Evolutionary conservation across 495 filamentous ascomycete genomes (phyloP).

Genomic region (Thermochaetoides thermophila): DNA sequence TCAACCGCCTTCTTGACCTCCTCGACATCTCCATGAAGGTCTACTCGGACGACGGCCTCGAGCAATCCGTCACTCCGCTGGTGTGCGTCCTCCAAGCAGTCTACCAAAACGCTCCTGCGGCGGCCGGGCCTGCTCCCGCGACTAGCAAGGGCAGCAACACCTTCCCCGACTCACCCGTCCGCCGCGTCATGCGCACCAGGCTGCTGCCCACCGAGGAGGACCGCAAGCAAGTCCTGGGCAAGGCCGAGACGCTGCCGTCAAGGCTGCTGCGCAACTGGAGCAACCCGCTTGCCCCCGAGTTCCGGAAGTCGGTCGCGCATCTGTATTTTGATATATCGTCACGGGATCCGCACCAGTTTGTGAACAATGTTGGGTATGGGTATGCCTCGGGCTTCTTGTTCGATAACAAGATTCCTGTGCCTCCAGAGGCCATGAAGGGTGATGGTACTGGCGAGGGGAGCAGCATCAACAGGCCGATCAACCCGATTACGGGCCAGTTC

Average conservation of each 20-base stretch:
- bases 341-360: constrained; percentile 54
- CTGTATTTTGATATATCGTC: constrained; percentile 79
- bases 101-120: constrained; percentile 52
- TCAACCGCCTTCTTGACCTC: constrained; percentile 57
- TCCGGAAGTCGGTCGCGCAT: constrained; percentile 60
- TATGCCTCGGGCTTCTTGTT: constrained; percentile 83
- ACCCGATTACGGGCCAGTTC: constrained; percentile 84
- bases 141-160: too few species aligned
- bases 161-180: too few species aligned
- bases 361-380: constrained; percentile 78
- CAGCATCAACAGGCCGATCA: constrained; percentile 32
- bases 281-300: constrained; percentile 47
- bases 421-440: constrained; percentile 47
- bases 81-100: constrained; percentile 55
- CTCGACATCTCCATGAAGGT: constrained; percentile 47
- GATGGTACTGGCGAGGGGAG: constrained; percentile 25
- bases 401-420: constrained; percentile 63
- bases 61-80: constrained; percentile 52
- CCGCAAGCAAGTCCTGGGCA: constrained; percentile 63
- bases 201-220: constrained; percentile 71
- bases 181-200: constrained; percentile 44
- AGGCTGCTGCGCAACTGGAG: constrained; percentile 68
- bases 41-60: constrained; percentile 52
- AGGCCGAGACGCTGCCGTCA: constrained; percentile 57
- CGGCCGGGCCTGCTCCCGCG: neutral